A percentile compares a stretch with the other conserved stretches of the same genome.
Conservation (phyloP, 768 basidiomycete genomes). For the Trametes maxima region DNA sequence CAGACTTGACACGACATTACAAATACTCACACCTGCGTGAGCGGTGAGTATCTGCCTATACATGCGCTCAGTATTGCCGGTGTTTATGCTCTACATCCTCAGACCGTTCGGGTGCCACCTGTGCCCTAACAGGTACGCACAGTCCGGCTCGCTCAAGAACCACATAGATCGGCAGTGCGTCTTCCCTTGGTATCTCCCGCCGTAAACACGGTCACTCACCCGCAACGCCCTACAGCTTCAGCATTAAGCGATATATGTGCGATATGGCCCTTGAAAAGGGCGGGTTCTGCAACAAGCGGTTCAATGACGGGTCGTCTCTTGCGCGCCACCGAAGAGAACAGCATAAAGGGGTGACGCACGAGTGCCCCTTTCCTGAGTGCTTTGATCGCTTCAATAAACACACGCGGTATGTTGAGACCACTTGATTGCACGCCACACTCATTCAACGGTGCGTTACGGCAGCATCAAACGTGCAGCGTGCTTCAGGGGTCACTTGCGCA, state of each 20-base stretch:
- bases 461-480: constrained; percentile 69
- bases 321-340: constrained; percentile 18
- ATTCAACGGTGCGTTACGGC: background rate
- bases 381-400: constrained; percentile 36
- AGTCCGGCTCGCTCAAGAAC: too few species aligned
- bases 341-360: constrained; percentile 5
- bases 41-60: too few species aligned
- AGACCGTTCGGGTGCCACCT: too few species aligned
- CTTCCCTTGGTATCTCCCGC: too few species aligned
- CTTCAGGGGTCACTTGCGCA: constrained; percentile 53
- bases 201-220: too few species aligned
- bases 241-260: constrained; percentile 53
- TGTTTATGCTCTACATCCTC: too few species aligned
- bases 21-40: too few species aligned
- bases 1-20: too few species aligned
- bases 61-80: too few species aligned
- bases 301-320: constrained; percentile 20
- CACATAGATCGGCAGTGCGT: too few species aligned
- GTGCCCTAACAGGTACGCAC: too few species aligned
- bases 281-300: background rate
- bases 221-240: background rate
- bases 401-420: background rate
- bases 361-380: constrained; percentile 50
- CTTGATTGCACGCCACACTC: background rate
- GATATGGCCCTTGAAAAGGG: background rate